A percentile compares a stretch with the other conserved stretches of the same genome.
Conservation (phyloP, 2,329 filamentous ascomycete species). For the Fusarium gaditjirri region DNA sequence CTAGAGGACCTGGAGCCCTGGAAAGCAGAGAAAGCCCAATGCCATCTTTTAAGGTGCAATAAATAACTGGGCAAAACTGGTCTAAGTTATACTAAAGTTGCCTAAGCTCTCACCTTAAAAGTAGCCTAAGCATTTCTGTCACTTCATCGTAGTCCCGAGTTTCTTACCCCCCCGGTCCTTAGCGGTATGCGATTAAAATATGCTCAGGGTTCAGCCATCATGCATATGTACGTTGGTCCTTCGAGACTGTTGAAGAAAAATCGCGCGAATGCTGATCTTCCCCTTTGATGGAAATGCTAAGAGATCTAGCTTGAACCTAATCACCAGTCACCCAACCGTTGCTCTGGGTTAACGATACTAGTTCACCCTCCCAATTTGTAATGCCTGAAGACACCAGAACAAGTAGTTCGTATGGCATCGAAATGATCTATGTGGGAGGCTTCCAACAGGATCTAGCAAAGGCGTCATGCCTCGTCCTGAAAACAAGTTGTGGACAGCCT, state of each 20-base stretch:
- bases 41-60: background rate
- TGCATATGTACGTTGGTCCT: background rate
- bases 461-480: background rate
- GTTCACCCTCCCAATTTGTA: background rate
- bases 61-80: background rate
- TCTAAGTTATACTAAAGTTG: background rate
- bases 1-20: background rate
- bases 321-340: background rate
- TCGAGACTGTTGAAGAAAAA: conserved; percentile 11
- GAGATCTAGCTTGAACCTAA: conserved; percentile 16
- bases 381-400: background rate
- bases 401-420: background rate
- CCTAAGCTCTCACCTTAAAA: background rate
- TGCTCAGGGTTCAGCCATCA: conserved; percentile 5
- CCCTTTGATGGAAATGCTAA: background rate
- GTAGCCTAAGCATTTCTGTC: background rate
- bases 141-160: background rate
- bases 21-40: background rate
- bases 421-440: background rate
- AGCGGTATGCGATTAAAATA: too few relatives aligned
- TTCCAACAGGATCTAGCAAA: background rate
- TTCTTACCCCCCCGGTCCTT: background rate
- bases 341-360: background rate
- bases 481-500: background rate
- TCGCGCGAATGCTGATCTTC: conserved; percentile 25